phyloP scores from a whole-genome alignment of 2,329 filamentous ascomycete genomes.

The Camillea tinctor region DNA sequence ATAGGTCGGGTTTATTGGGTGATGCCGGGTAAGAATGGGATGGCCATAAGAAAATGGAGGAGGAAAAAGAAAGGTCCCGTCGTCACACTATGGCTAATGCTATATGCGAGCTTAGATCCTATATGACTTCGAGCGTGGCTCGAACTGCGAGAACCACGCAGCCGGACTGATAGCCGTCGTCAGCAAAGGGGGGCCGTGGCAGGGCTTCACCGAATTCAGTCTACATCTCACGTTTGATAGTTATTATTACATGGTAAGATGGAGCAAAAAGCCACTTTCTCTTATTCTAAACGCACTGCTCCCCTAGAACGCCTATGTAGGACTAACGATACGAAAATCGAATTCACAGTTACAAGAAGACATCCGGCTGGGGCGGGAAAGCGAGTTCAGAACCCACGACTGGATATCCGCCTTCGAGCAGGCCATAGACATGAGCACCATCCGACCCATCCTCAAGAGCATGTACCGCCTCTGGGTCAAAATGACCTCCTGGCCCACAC shows the following conservation, averaged over 20 bases:
- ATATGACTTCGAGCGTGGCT: conserved; percentile 27
- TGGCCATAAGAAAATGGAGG: not conserved
- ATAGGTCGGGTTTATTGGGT: no score
- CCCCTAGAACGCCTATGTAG: no score
- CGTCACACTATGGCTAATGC: no score
- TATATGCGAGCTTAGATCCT: conserved; percentile 14
- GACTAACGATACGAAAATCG: no score
- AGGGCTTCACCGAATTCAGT: conserved; percentile 23
- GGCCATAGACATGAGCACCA: conserved; percentile 18
- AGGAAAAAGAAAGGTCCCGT: not conserved
- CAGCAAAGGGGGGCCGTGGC: conserved; percentile 21
- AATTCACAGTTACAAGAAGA: conserved; percentile 27
- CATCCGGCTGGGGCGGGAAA: conserved; percentile 25
- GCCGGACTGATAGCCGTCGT: conserved; percentile 29
- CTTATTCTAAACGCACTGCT: no score
- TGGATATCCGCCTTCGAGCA: conserved; percentile 23
- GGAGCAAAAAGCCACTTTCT: not conserved
- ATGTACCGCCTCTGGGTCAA: conserved; percentile 28
- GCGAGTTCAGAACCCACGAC: conserved; percentile 22
- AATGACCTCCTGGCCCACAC: conserved; percentile 27
- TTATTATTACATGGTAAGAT: conserved; percentile 29
- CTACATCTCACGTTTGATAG: conserved; percentile 29
- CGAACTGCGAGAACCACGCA: conserved; percentile 29
- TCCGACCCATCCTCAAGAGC: conserved; percentile 18
- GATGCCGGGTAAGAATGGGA: no score